phyloP scores from a whole-genome alignment of 371 early-diverging fungal genomes.

The Syncephalastrum contaminatum region DNA sequence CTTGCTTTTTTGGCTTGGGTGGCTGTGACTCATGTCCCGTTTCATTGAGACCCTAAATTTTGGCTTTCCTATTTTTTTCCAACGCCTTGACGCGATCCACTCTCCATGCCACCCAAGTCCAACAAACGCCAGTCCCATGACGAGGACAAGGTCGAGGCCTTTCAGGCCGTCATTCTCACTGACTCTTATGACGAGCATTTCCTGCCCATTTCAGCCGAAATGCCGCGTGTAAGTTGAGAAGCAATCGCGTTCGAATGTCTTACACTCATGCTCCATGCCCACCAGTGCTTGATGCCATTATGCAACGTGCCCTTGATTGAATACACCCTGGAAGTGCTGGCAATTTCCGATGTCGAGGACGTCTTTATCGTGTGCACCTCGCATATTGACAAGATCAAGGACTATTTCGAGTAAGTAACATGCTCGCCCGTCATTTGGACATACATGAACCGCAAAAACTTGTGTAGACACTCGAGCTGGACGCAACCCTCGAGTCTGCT shows the following conservation, averaged over 20 bases:
- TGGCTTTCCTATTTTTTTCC: too few species aligned
- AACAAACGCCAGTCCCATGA: constrained; percentile 29
- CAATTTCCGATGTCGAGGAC: constrained; percentile 74
- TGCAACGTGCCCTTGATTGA: constrained; percentile 94
- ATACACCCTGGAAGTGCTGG: constrained; percentile 26
- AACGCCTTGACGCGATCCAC: not conserved
- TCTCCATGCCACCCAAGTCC: constrained; percentile 41
- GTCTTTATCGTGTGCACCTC: constrained; percentile 84
- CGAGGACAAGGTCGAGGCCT: constrained; percentile 55
- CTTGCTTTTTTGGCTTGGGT: too few species aligned
- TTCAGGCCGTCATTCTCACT: constrained; percentile 91
- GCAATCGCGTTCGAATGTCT: not conserved
- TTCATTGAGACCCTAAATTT: too few species aligned
- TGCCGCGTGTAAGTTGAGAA: constrained; percentile 68
- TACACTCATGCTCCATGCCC: constrained; percentile 1
- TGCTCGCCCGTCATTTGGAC: too few species aligned
- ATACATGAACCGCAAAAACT: too few species aligned
- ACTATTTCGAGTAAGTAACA: constrained; percentile 81
- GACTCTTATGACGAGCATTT: constrained; percentile 90
- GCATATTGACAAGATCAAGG: constrained; percentile 80
- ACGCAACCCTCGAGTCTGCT: constrained; percentile 59
- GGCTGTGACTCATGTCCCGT: too few species aligned
- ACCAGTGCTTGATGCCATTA: constrained; percentile 88
- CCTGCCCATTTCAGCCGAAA: constrained; percentile 84
- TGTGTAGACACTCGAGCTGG: constrained; percentile 70